Evolutionary conservation across 164 flowering plant species (phyloP), one percentile per base, ranked within the genome.

Genomic region (Sedum album): DNA sequence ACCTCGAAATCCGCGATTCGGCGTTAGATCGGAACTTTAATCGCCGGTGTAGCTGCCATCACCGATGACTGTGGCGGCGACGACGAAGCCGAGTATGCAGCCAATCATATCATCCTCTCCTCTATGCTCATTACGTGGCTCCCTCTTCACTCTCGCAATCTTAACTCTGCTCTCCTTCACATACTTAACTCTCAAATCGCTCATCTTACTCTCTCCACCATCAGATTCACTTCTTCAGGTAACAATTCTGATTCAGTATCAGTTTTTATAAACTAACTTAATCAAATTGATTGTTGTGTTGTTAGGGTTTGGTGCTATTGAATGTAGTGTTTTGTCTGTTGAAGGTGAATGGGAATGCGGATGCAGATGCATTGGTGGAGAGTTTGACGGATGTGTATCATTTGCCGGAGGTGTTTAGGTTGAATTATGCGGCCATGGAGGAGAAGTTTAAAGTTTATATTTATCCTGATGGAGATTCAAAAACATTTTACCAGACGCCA

Each of bases 391-490:
- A n/a, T n/a, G n/a, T n/a, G n/a, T n/a, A n/a, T n/a, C n/a, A n/a
- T n/a, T n/a, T n/a, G n/a, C n/a, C n/a, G n/a, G n/a, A n/a, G n/a
- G n/a, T n/a, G n/a, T 93, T 91, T 68, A 48, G 72, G 65, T 49
- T 86, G 77, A 85, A 83, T 69, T 91, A 85, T 66, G 88, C 60
- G 26, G 89, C 76, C 55, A 93, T 93, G 98, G 89, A 86, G 82
- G 77, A 72, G 81, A 76, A 94, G n/a, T n/a, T n/a, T n/a, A n/a
- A n/a, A n/a, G n/a, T n/a, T n/a, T n/a, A n/a, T n/a, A n/a, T n/a
- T n/a, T n/a, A n/a, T n/a, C n/a, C n/a, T n/a, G n/a, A n/a, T n/a
- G n/a, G n/a, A n/a, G n/a, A n/a, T n/a, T n/a, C n/a, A n/a, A n/a
- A n/a, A n/a, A n/a, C n/a, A n/a, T n/a, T n/a, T n/a, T n/a, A n/a